Base-by-base conservation (phyloP, 805 yeast species). In the Kluyveromyces siamensis region DNA sequence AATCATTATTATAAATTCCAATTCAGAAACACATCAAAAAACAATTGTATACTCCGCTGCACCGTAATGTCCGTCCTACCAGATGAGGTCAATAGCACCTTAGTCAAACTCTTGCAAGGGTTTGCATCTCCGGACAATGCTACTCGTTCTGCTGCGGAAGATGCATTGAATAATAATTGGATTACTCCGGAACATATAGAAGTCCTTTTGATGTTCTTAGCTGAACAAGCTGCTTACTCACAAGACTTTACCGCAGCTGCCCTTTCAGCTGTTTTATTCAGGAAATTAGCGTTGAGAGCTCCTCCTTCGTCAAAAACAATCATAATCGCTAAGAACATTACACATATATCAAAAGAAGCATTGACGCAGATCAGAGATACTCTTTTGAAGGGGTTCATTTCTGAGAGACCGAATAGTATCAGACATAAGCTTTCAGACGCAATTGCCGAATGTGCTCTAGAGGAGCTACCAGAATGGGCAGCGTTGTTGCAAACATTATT, bases 351-450 rank as follows among this genome's bases (percentile, higher is more conserved):
- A 45, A 76, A 75, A 33, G 76, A 72, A 7, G 83, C 82, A 2
- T 73, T 79, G 50, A 65, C 60, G 37, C 84, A 83, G 59, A 79
- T 91, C 46, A 79, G 95, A 55, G 56, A 71, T 16, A 72, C 79
- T 19, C 74, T 91, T 37, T 72, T 90, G 55, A 76, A 76, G 50
- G 98, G 96, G 14, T 87, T 91, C 58, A 63, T 78, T 2, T 64
- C 80, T 10, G 82, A 75, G 51, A 87, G 83, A 62, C 71, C 84
- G n/a, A 80, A 79, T 52, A 79, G 78, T 53, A 88, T 88, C 33
- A 81, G 97, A 63, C 96, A 91, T 66, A 93, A 91, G 62, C 71
- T 93, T 44, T 83, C 96, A 2, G 99, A 93, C 71, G 95, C 96
- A 8, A 84, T 93, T 44, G 87, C 97, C 1, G 98, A 90, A 67